Percentiles rank a stretch among this genome's conserved stretches.
Evolutionary conservation across 148 eudicot species (phyloP).

Genomic region (Chenopodium suecicum): DNA sequence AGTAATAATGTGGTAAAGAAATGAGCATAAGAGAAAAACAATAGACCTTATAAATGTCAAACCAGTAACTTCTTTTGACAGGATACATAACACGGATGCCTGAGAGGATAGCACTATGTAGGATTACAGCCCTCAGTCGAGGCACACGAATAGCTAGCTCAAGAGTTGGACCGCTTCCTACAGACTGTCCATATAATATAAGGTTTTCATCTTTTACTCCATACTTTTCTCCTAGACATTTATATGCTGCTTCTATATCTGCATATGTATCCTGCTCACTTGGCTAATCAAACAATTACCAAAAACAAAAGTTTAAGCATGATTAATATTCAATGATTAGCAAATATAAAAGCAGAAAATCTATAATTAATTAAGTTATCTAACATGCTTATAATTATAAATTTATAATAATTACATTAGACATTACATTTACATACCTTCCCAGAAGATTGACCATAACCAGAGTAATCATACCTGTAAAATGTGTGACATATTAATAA

Average conservation of each 20-base stretch:
- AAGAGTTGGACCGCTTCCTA: constrained; percentile 60
- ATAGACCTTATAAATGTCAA: constrained; percentile 56
- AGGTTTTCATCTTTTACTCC: constrained; percentile 43
- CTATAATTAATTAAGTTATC: neutral
- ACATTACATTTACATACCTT: constrained; percentile 26
- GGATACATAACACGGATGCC: constrained; percentile 56
- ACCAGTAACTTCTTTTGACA: constrained; percentile 42
- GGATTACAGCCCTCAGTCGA: constrained; percentile 43
- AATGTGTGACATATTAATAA: neutral
- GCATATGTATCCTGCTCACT: constrained; percentile 62
- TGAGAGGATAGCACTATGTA: constrained; percentile 55
- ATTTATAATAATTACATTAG: neutral
- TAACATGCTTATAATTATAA: neutral
- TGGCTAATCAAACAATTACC: constrained; percentile 29
- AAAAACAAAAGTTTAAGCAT: neutral
- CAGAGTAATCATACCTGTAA: constrained; percentile 47
- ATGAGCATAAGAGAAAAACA: neutral
- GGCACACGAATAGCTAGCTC: constrained; percentile 47
- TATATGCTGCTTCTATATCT: constrained; percentile 60
- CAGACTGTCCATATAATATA: constrained; percentile 55
- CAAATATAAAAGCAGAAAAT: neutral
- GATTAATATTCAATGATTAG: neutral
- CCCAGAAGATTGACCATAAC: constrained; percentile 46
- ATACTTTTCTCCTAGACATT: constrained; percentile 42
- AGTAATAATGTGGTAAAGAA: too few species aligned